Percentiles rank a stretch among this genome's conserved stretches.
phyloP scores from a whole-genome alignment of 345 rosid species.

The Eutrema heterophyllum region DNA sequence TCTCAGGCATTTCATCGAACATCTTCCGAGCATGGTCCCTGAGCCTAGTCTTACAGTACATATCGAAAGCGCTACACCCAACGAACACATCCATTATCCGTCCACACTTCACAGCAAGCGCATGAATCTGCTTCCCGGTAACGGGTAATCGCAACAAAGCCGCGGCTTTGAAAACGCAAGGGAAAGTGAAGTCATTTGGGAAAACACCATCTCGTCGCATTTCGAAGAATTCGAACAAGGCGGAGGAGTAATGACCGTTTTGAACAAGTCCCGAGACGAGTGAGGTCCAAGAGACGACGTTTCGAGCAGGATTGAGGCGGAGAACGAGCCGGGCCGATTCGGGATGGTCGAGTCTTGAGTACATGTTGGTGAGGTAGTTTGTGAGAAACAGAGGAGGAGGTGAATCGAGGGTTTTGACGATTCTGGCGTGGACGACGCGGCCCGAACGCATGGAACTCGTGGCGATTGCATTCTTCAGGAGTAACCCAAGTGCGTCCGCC shows the following conservation, averaged over 20 bases:
- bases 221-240: conserved; percentile 41
- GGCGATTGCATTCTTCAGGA: conserved; percentile 51
- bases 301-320: conserved; percentile 50
- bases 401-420: conserved; percentile 44
- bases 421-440: conserved; percentile 54
- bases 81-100: conserved; percentile 52
- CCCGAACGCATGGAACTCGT: conserved; percentile 47
- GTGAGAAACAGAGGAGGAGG: conserved; percentile 52
- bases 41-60: conserved; percentile 58
- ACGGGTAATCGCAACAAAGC: conserved; percentile 40
- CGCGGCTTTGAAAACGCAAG: conserved; percentile 77
- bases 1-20: conserved; percentile 82
- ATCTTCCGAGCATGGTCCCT: conserved; percentile 49
- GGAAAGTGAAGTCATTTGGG: conserved; percentile 82
- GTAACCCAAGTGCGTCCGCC: conserved; percentile 42
- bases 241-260: conserved; percentile 54
- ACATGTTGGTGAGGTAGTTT: conserved; percentile 64
- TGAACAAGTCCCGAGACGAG: conserved; percentile 66
- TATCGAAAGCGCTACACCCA: conserved; percentile 77
- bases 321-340: conserved; percentile 57
- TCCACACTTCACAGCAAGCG: conserved; percentile 55
- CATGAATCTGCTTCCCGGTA: conserved; percentile 57
- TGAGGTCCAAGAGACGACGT: conserved; percentile 79
- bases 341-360: conserved; percentile 68
- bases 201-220: conserved; percentile 53